Conservation (phyloP, 306 rosid species). For the Abrus pulchellus region DNA sequence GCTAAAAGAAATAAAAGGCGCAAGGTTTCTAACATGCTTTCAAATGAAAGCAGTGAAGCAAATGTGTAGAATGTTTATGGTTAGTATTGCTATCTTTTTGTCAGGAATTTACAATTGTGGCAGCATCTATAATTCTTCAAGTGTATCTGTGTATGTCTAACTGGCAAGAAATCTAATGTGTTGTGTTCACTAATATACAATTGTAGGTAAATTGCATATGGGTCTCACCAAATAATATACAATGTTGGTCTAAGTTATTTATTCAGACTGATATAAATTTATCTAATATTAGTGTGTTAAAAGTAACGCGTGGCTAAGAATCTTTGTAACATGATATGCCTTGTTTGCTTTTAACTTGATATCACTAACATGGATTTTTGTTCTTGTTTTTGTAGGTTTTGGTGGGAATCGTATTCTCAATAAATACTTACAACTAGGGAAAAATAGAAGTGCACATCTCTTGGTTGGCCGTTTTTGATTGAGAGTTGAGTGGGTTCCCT, state of each 20-base stretch:
- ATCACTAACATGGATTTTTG: not conserved
- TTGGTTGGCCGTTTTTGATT: not conserved
- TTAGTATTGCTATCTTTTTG: not conserved
- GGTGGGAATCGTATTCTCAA: not conserved
- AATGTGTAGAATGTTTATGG: conserved; percentile 12
- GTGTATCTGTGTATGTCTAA: not conserved
- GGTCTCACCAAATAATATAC: not conserved
- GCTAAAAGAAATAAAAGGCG: conserved; percentile 28
- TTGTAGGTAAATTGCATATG: not conserved
- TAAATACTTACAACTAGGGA: not conserved
- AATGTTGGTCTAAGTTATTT: not conserved
- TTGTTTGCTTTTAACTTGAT: not conserved
- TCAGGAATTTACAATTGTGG: not conserved
- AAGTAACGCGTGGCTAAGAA: not conserved
- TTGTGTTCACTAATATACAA: not conserved
- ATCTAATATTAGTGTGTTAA: not conserved
- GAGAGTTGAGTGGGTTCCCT: not conserved
- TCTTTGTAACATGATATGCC: not conserved
- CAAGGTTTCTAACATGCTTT: not conserved
- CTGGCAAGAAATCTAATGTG: not conserved
- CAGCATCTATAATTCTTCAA: conserved; percentile 1
- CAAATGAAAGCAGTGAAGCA: conserved; percentile 35
- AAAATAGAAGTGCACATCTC: not conserved
- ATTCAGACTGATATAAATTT: not conserved
- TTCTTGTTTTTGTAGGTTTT: not conserved